Evolutionary conservation across 148 eudicot genomes (phyloP).

Genomic region (Heliamphora exappendiculata): DNA sequence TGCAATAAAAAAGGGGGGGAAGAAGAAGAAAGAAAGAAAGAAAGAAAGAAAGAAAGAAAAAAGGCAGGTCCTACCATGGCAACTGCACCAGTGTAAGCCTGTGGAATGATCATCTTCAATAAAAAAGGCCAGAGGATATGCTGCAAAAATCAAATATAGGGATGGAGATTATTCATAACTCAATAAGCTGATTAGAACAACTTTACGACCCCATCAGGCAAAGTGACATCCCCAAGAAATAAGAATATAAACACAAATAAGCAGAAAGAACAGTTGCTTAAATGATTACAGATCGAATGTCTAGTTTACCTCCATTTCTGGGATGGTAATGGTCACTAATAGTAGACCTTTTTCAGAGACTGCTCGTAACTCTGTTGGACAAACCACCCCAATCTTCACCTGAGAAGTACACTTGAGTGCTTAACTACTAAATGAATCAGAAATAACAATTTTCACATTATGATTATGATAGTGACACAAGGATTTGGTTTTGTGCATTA

Average conservation of each 20-base stretch:
- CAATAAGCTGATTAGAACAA: background rate
- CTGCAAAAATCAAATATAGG: constrained; percentile 43
- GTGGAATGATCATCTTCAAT: constrained; percentile 90
- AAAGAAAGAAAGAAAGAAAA: too few species aligned
- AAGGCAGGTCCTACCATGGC: constrained; percentile 79
- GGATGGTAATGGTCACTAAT: constrained; percentile 79
- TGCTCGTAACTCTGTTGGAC: constrained; percentile 56
- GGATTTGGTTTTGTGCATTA: background rate
- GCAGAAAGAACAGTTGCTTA: background rate
- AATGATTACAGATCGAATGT: background rate
- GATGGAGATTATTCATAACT: background rate
- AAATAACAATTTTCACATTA: background rate
- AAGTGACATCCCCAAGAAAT: background rate
- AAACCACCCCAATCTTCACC: constrained; percentile 54
- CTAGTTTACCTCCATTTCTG: constrained; percentile 87
- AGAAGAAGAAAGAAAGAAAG: too few species aligned
- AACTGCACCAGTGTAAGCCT: constrained; percentile 69
- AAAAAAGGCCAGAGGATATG: constrained; percentile 94
- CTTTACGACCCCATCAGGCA: background rate
- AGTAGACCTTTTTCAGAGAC: constrained; percentile 91
- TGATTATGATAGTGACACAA: background rate
- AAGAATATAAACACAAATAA: background rate
- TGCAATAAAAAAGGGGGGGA: background rate
- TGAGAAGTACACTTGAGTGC: constrained; percentile 20
- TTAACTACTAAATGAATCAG: constrained; percentile 4